phyloP scores from a whole-genome alignment of 306 rosid species.

The Purshia tridentata region DNA sequence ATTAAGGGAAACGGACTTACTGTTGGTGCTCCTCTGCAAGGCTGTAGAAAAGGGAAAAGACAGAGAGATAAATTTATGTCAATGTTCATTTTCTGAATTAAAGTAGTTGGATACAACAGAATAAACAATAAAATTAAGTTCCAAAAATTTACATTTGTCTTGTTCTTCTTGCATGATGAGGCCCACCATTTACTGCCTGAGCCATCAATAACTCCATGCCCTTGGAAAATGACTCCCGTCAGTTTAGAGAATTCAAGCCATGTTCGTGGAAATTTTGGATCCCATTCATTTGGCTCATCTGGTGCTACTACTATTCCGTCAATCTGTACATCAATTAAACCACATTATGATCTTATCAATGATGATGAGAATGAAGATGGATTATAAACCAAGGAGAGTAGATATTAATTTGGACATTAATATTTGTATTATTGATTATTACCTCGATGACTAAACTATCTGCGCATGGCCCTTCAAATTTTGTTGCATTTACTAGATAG shows the following conservation, averaged over 20 bases:
- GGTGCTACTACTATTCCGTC: conserved; percentile 94
- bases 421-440: conserved; percentile 8
- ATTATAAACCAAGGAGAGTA: not conserved
- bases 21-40: conserved; percentile 92
- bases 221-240: conserved; percentile 67
- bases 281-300: conserved; percentile 80
- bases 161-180: conserved; percentile 93
- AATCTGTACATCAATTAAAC: conserved; percentile 43
- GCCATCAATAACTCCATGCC: conserved; percentile 85
- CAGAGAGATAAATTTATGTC: conserved; percentile 3
- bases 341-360: not conserved
- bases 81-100: not conserved
- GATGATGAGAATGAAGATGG: no score
- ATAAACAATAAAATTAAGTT: conserved; percentile 1
- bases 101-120: conserved; percentile 17
- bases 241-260: conserved; percentile 83
- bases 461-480: conserved; percentile 78
- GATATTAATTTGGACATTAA: not conserved
- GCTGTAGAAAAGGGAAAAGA: conserved; percentile 46
- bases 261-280: conserved; percentile 52
- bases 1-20: conserved; percentile 54
- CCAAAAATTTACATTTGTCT: conserved; percentile 57
- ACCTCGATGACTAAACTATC: conserved; percentile 73
- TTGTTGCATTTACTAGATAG: conserved; percentile 84
- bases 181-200: conserved; percentile 99